A percentile compares a stretch with the other conserved stretches of the same genome.
These are phyloP conservation scores for Xylaria multiplex DNA, from an alignment of 2,329 filamentous ascomycete genomes.

Conservation along the genomic window DNA sequence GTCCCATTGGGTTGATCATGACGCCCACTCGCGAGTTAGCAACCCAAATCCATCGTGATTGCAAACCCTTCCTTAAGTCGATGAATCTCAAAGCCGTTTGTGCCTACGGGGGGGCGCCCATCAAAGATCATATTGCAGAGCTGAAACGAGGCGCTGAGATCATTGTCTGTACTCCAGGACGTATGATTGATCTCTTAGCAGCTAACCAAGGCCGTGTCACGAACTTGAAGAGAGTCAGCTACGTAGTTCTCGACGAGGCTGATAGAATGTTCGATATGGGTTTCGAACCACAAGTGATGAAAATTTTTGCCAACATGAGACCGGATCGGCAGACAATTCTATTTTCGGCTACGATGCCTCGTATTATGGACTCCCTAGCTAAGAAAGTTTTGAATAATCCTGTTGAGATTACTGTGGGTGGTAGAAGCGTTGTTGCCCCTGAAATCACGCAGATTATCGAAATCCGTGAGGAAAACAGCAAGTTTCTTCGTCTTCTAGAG, in stretches of 20 bases:
- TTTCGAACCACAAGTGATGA: constrained; percentile 97
- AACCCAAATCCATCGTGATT: constrained; percentile 92
- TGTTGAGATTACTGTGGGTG: constrained; percentile 91
- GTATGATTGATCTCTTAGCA: constrained; percentile 93
- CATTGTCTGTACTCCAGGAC: constrained; percentile 92
- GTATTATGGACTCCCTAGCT: constrained; percentile 89
- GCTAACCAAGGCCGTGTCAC: constrained; percentile 95
- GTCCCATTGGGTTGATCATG: constrained; percentile 88
- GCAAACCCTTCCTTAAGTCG: constrained; percentile 91
- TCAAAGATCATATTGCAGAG: constrained; percentile 97
- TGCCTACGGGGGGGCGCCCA: constrained; percentile 93
- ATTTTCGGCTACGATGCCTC: constrained; percentile 96
- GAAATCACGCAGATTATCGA: constrained; percentile 96
- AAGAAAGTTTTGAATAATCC: constrained; percentile 88
- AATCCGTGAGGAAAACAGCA: constrained; percentile 81
- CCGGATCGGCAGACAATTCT: constrained; percentile 93
- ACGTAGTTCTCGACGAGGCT: constrained; percentile 95
- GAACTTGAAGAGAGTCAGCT: constrained; percentile 87
- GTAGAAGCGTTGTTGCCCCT: constrained; percentile 84
- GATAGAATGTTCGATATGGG: constrained; percentile 99
- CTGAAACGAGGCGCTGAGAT: constrained; percentile 95
- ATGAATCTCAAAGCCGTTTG: constrained; percentile 87
- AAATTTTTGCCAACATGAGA: constrained; percentile 90
- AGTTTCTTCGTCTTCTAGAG: constrained; percentile 85
- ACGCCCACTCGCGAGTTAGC: constrained; percentile 94